A percentile compares a stretch with the other conserved stretches of the same genome.
Evolutionary conservation across 2,329 filamentous ascomycete species (phyloP).

Genomic region (Phaeophleospora eucalypticola): DNA sequence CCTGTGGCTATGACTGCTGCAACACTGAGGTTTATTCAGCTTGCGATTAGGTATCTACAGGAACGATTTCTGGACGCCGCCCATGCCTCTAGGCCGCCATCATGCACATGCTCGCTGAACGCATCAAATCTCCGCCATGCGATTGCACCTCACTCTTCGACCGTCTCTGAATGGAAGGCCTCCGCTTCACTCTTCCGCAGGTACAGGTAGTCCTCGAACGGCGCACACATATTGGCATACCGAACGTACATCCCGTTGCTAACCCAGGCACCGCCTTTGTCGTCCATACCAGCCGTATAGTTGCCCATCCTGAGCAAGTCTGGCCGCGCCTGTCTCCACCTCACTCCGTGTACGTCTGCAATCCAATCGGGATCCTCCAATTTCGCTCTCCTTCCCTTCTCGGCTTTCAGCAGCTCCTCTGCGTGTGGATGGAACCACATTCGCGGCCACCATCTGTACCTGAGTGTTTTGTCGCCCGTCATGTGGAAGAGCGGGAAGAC

Average conservation of each 20-base stretch:
- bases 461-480: constrained; percentile 20
- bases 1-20: too few species aligned
- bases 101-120: neutral
- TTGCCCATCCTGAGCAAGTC: constrained; percentile 1
- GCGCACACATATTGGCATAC: constrained; percentile 17
- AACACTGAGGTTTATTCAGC: too few species aligned
- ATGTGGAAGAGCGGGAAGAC: constrained; percentile 21
- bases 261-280: constrained; percentile 21
- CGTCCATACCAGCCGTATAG: constrained; percentile 7
- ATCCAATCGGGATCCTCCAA: constrained; percentile 6
- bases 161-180: neutral
- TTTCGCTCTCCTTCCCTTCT: constrained; percentile 9
- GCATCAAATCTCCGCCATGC: neutral
- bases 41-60: too few species aligned
- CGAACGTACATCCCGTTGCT: constrained; percentile 15
- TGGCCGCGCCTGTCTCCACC: constrained; percentile 15
- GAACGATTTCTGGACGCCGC: too few species aligned
- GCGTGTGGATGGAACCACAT: constrained; percentile 25
- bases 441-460: constrained; percentile 21
- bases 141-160: neutral
- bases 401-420: constrained; percentile 14
- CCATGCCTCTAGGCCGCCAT: neutral
- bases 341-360: constrained; percentile 7
- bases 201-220: constrained; percentile 15
- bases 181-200: constrained; percentile 3